Base-by-base conservation (phyloP, 1,139 yeast species). In the Yamadazyma dendronema region DNA sequence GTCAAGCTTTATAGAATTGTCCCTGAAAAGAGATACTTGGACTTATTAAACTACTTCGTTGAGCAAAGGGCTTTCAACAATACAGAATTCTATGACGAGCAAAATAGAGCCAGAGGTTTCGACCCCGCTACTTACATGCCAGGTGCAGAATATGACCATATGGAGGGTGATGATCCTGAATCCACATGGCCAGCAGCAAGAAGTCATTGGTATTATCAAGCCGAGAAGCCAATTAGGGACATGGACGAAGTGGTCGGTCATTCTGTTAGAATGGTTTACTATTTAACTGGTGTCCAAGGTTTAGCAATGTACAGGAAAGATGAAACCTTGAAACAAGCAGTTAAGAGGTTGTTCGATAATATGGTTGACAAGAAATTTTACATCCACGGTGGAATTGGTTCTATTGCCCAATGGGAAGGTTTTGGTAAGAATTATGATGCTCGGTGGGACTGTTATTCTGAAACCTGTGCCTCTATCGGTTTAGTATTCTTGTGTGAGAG, bases 401-500 rank as follows among this genome's bases (percentile, higher is more conserved):
- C 57, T 7, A 38, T 47, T 26, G 40, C 25, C 15, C 38, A 43
- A 19, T 53, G 54, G 53, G 58, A 54, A 44, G 58, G 58, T 2
- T 53, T 53, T 38, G 57, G 55, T 14, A 49, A 46, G 16, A 35
- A 42, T 14, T 54, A 48, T 26, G 56, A 49, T 17, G 41, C 53
- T 22, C 40, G 50, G 28, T 48, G 55, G 51, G 46, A 47, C 27
- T 49, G 57, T 25, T 54, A 54, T 28, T 44, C 49, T 16, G 58
- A 54, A 34, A 53, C 57, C 3, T 54, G 58, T 45, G 58, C 57
- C 7, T 43, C 54, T 3, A 46, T 50, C 33, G 55, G 54, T 4
- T 38, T 50, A 17, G 35, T 49, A 4, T 39, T 49, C 25, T 30
- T 49, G 6, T 44, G 47, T 28, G 41, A 45, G 30, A 38, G 42